Evolutionary conservation across 192 early-diverging fungal genomes (phyloP), one percentile per base, ranked within the genome.

Genomic region (Backusella liffmaniae): DNA sequence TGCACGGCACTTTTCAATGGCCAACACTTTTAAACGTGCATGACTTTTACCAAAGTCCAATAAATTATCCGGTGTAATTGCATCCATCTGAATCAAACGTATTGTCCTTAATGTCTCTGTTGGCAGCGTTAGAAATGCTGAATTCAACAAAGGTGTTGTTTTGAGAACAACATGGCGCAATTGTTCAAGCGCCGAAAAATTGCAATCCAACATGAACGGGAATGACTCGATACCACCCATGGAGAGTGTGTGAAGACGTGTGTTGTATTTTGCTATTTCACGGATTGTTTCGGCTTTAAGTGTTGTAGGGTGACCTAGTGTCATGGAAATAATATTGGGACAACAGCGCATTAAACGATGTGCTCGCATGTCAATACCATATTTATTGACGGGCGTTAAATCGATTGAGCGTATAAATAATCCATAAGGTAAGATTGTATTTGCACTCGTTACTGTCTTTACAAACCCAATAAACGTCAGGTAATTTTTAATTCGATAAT

Each of bases 401-500:
- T 68, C 36, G 36, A 68, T 68, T 2, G 34, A n/a, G 34, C 34
- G 36, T 23, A 69, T 37, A 37, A 26, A 69, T 37, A 69, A 12
- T 0, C 37, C 37, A 23, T 69, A 69, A 10, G 67, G 67, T 10
- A 69, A 13, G n/a, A 68, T 18, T 10, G 67, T 35, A 5, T 69
- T 23, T 23, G 67, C n/a, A 21, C n/a, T 35, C 12, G 36, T 41
- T 7, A 49, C 46, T 49, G 46, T n/a, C 18, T 49, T 49, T 49
- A 49, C 18, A 49, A 49, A 49, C 46, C n/a, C 8, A 26, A 59
- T 21, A 26, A 59, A 59, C 8, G 34, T 34, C 8, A 67, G 6
- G 15, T 67, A 67, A 36, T 36, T 36, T 67, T 67, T 68, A 39
- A 68, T 37, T 21, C 21, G 67, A 68, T 68, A 68, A 8, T 68